Evolutionary conservation across 441 rosid genomes (phyloP).

Genomic region (Populus hybrid): DNA sequence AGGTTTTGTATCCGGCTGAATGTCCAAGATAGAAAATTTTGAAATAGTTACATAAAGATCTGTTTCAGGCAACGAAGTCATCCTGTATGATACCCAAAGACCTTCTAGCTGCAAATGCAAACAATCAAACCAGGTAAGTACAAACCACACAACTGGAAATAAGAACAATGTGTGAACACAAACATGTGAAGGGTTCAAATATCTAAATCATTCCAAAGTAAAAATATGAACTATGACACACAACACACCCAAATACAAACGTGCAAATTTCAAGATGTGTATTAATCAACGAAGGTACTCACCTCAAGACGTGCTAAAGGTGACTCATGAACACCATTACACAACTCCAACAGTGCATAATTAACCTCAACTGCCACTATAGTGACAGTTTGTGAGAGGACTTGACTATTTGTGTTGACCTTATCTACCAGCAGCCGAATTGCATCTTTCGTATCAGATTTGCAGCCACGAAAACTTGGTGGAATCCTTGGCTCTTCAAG

Average conservation of each 20-base stretch:
- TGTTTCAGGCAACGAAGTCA: conserved; percentile 88
- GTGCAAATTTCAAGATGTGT: background rate
- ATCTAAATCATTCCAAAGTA: conserved; percentile 4
- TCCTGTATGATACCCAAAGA: conserved; percentile 92
- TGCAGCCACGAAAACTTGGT: conserved; percentile 86
- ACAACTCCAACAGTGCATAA: conserved; percentile 91
- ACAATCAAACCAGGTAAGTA: conserved; percentile 14
- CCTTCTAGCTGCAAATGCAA: conserved; percentile 81
- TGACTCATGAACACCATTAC: conserved; percentile 81
- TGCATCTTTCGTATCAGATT: conserved; percentile 68
- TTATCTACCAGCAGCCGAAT: conserved; percentile 81
- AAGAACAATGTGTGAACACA: background rate
- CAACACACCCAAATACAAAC: background rate
- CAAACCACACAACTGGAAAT: conserved; percentile 11
- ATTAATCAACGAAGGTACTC: conserved; percentile 30
- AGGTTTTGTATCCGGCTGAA: conserved; percentile 85
- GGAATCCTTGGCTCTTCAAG: conserved; percentile 88
- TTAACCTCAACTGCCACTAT: conserved; percentile 81
- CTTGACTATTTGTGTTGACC: conserved; percentile 89
- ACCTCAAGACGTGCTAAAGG: conserved; percentile 92
- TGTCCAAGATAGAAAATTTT: conserved; percentile 83
- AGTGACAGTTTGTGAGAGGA: conserved; percentile 79
- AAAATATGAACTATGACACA: background rate
- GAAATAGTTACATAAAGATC: conserved; percentile 93
- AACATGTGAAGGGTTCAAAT: background rate